Percentiles rank a stretch among this genome's conserved stretches.
Evolutionary conservation across 2,329 filamentous ascomycete species (phyloP).

Genomic region (Daldinia sp.): DNA sequence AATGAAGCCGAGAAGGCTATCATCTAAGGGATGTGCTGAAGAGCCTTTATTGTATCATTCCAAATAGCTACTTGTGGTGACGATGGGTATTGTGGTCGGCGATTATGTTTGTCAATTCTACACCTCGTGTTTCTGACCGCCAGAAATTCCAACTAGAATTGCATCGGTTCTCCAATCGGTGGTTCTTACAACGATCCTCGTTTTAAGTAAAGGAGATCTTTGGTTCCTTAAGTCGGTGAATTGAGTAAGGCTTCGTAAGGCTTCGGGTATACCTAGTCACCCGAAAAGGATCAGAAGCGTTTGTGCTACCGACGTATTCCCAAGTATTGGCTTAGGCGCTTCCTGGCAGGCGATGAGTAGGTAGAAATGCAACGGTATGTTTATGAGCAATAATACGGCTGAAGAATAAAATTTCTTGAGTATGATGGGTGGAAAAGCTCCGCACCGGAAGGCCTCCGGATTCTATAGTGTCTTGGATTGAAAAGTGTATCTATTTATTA

Average conservation of each 20-base stretch:
- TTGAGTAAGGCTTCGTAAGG: conserved; percentile 7
- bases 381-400: background rate
- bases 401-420: background rate
- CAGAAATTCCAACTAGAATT: background rate
- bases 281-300: background rate
- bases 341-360: no score
- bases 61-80: background rate
- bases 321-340: no score
- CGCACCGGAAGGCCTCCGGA: background rate
- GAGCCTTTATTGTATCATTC: background rate
- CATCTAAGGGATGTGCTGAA: background rate
- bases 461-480: background rate
- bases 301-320: no score
- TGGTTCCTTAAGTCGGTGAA: background rate
- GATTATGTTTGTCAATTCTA: background rate
- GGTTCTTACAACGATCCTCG: background rate
- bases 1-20: background rate
- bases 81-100: background rate
- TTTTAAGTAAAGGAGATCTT: no score
- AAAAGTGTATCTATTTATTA: background rate
- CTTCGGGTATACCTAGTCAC: no score
- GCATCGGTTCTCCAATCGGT: background rate
- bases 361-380: no score
- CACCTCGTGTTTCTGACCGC: background rate
- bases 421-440: background rate